Evolutionary conservation across 345 rosid species (phyloP).

Genomic region (Punica granatum): DNA sequence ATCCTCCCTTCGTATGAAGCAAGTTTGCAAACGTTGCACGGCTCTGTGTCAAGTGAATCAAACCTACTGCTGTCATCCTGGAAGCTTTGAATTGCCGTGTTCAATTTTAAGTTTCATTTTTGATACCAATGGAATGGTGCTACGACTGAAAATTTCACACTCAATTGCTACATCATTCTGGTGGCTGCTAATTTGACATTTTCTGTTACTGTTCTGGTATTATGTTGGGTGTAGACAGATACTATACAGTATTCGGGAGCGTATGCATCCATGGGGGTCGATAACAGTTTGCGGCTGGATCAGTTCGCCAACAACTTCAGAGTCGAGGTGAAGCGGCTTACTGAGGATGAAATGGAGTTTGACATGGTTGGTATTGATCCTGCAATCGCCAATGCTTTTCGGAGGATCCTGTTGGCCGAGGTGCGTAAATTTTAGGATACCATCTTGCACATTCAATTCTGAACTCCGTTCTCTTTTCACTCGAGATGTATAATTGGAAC

Average conservation of each 20-base stretch:
- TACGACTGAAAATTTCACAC: too few species aligned
- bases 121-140: too few species aligned
- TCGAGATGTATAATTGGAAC: not conserved
- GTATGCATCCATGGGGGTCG: slow-evolving; percentile 62
- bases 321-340: slow-evolving; percentile 42
- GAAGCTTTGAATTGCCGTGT: not conserved
- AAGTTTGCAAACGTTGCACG: too few species aligned
- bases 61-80: not conserved
- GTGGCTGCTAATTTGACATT: not conserved
- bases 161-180: too few species aligned
- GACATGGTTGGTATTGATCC: slow-evolving; percentile 86
- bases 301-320: slow-evolving; percentile 44
- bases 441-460: not conserved
- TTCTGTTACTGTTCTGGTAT: not conserved
- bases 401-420: slow-evolving; percentile 92
- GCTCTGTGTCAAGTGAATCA: not conserved
- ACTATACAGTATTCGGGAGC: slow-evolving; percentile 67
- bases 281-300: slow-evolving; percentile 51
- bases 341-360: slow-evolving; percentile 62
- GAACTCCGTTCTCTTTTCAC: not conserved
- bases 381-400: slow-evolving; percentile 77
- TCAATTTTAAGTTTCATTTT: not conserved
- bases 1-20: too few species aligned
- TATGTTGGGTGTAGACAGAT: slow-evolving; percentile 49
- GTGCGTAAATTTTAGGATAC: slow-evolving; percentile 25